Conservation (phyloP, 345 rosid genomes). For the Eucalyptus sideroxylon region DNA sequence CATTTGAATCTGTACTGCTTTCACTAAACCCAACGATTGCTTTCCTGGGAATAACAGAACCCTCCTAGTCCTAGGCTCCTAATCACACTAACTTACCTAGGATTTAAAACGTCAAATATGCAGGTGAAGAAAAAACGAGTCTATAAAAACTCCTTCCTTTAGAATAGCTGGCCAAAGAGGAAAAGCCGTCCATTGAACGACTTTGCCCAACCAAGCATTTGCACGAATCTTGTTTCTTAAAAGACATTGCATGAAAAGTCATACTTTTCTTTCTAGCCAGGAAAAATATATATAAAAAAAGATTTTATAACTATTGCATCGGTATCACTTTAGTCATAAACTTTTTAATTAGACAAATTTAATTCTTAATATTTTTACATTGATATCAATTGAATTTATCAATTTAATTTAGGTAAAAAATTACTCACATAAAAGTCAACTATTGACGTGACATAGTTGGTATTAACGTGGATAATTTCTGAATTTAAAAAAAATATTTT, state of each 20-base stretch:
- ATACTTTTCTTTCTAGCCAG: neutral
- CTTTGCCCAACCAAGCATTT: neutral
- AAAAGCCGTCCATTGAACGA: neutral
- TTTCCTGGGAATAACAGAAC: neutral
- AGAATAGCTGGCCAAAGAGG: neutral
- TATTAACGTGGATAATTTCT: neutral
- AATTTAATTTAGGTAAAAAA: rapidly evolving
- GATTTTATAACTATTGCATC: rapidly evolving
- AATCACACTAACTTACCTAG: neutral
- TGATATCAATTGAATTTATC: neutral
- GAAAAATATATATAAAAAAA: neutral
- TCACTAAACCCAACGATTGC: neutral
- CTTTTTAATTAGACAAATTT: neutral
- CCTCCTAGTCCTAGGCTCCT: neutral
- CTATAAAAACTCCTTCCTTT: neutral
- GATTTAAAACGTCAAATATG: neutral
- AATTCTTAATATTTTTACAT: neutral
- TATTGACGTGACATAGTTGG: rapidly evolving
- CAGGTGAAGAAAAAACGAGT: neutral
- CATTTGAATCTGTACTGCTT: neutral
- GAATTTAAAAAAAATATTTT: neutral
- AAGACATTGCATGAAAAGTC: neutral
- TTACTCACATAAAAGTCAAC: neutral
- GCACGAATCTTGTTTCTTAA: neutral
- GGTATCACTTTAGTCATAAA: rapidly evolving